Evolutionary conservation across 2,329 filamentous ascomycete genomes (phyloP), one percentile per base, ranked within the genome.

Genomic region (Xylaria sp.): DNA sequence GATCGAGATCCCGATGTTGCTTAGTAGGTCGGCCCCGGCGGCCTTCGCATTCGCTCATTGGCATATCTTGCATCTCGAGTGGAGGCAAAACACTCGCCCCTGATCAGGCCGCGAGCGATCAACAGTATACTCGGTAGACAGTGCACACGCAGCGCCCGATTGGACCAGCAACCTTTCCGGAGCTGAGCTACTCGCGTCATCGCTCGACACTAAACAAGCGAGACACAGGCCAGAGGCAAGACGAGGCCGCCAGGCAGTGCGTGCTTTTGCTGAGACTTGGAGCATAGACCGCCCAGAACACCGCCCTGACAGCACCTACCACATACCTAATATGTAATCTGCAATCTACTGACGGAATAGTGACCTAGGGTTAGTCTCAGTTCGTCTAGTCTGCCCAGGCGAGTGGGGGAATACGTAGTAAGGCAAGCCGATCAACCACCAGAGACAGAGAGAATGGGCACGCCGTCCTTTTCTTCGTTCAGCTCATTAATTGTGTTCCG

Each of bases 171-270:
- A 49, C 41, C 53, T 48, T 59, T 13, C 54, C 46, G 47, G 54
- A 66, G 55, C 60, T 47, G 60, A 61, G 11, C 40, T 49, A 40
- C 33, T 60, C 40, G 63, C 63, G 60, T 64, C 62, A 64, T 64
- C 15, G 51, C 17, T 58, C 37, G 29, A 35, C 46, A 21, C 46
- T 48, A 57, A 59, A 31, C 37, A 31, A 27, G 33, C 47, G 10
- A 51, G 7, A 29, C 21, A 35, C 46, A 8, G 13, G 29, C 29
- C 29, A 11, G 29, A 33, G 29, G 33, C 21, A 27, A 5, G 6
- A 17, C 13, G 19, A 35, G 19, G 27, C n/a, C 19, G 40, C 11
- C 21, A 51, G 19, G 19, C 6, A 27, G 29, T 7, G 27, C 10
- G 15, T 15, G n/a, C n/a, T n/a, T 33, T 55, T 8, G 13, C 41